Evolutionary conservation across 1,284 basidiomycete genomes (phyloP).

Genomic region (Gastroboletus turbinatus): DNA sequence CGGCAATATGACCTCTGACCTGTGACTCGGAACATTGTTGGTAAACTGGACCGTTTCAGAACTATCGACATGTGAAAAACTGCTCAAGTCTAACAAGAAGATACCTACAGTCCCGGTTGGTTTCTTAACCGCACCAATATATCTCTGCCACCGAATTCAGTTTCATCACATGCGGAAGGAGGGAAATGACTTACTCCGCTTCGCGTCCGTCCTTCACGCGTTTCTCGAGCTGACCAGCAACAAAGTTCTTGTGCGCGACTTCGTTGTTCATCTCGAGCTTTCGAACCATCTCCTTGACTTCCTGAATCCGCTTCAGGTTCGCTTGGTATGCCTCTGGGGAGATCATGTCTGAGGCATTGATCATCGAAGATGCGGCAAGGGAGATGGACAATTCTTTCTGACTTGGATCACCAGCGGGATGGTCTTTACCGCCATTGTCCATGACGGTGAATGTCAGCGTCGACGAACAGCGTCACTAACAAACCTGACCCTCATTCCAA

Average conservation of each 20-base stretch:
- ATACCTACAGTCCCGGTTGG: constrained; percentile 19
- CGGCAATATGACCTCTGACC: constrained; percentile 24
- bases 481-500: constrained; percentile 1
- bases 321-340: constrained; percentile 25
- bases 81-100: not conserved
- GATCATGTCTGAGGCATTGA: constrained; percentile 25
- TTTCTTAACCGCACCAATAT: constrained; percentile 21
- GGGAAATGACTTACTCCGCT: constrained; percentile 36
- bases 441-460: constrained; percentile 13
- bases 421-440: constrained; percentile 11
- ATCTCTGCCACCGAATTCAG: constrained; percentile 14
- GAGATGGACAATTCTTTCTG: constrained; percentile 18
- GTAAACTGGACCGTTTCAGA: constrained; percentile 13
- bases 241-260: constrained; percentile 30
- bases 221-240: constrained; percentile 28
- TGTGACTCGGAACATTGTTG: constrained; percentile 8
- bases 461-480: not conserved
- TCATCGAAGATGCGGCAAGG: constrained; percentile 28
- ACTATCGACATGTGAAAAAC: constrained; percentile 12
- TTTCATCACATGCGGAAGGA: not conserved
- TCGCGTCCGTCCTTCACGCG: constrained; percentile 31
- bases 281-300: constrained; percentile 27
- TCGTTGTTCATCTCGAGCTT: constrained; percentile 33
- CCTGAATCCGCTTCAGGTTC: constrained; percentile 29
- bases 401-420: constrained; percentile 3